phyloP scores from a whole-genome alignment of 2,329 filamentous ascomycete species.

The Calonectria ilicicola region DNA sequence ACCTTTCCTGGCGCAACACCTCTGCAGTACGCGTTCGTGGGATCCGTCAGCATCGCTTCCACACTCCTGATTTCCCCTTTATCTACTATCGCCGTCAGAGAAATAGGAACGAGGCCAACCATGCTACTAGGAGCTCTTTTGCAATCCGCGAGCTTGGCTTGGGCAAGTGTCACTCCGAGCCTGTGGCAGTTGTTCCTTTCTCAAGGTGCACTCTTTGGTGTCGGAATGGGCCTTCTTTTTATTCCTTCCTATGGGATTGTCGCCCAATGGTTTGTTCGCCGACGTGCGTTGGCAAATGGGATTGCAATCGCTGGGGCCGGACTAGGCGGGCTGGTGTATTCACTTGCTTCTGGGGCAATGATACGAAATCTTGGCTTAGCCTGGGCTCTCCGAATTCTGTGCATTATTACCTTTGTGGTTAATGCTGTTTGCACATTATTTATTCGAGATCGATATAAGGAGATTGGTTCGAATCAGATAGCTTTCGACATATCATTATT shows the following conservation, averaged over 20 bases:
- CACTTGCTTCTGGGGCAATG: slow-evolving; percentile 55
- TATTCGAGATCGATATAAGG: slow-evolving; percentile 64
- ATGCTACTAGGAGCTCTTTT: slow-evolving; percentile 66
- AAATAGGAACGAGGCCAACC: slow-evolving; percentile 47
- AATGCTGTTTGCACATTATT: slow-evolving; percentile 67
- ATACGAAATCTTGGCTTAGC: slow-evolving; percentile 63
- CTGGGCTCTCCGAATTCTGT: slow-evolving; percentile 67
- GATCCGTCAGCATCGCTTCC: slow-evolving; percentile 65
- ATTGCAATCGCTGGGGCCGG: slow-evolving; percentile 66
- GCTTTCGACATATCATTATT: slow-evolving; percentile 31
- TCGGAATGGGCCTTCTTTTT: slow-evolving; percentile 71
- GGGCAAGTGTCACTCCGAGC: slow-evolving; percentile 62
- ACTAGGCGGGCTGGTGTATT: slow-evolving; percentile 41
- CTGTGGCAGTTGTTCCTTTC: slow-evolving; percentile 72
- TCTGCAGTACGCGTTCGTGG: slow-evolving; percentile 70
- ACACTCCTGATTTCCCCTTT: slow-evolving; percentile 56
- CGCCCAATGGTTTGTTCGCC: slow-evolving; percentile 71
- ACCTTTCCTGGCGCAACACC: slow-evolving; percentile 63
- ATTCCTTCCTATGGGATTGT: slow-evolving; percentile 66
- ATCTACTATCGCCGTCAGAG: slow-evolving; percentile 39
- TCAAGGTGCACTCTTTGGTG: slow-evolving; percentile 70
- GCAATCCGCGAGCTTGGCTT: slow-evolving; percentile 63
- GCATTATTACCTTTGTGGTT: slow-evolving; percentile 61
- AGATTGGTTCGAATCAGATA: background rate
- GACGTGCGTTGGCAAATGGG: slow-evolving; percentile 68